Conservation (phyloP, 257 asterid species). For the Verbascum thapsus region DNA sequence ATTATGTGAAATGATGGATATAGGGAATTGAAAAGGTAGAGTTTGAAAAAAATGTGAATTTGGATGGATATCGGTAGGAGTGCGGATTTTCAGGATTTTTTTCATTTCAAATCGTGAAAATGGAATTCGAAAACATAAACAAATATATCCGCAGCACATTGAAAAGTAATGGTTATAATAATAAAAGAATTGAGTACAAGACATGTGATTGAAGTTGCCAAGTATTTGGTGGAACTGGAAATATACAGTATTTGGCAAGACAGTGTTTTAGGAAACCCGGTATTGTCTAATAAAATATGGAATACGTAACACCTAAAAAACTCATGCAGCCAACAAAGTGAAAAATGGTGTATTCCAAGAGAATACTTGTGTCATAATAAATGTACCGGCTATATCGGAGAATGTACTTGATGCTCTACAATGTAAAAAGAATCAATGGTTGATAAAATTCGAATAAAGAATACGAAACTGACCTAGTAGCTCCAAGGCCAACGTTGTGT, state of each 20-base stretch:
- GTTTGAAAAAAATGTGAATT: too few relatives aligned
- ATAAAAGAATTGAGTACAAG: constrained; percentile 11
- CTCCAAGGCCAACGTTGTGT: constrained; percentile 90
- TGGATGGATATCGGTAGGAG: too few relatives aligned
- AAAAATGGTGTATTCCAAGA: neutral
- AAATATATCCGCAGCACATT: constrained; percentile 14
- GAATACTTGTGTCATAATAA: neutral
- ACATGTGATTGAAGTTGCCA: neutral
- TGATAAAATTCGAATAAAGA: constrained; percentile 11
- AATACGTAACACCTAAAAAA: neutral
- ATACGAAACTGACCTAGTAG: constrained; percentile 58
- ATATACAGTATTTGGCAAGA: neutral
- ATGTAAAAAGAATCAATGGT: constrained; percentile 3
- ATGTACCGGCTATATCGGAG: neutral
- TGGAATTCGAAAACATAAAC: too few relatives aligned
- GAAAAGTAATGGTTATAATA: constrained; percentile 6
- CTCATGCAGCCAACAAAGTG: constrained; percentile 17
- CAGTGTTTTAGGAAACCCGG: neutral
- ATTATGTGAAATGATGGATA: too few relatives aligned
- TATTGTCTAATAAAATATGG: neutral
- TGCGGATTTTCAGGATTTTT: too few relatives aligned
- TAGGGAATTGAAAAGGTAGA: too few relatives aligned
- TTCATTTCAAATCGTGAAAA: too few relatives aligned
- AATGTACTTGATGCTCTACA: neutral
- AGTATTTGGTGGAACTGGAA: constrained; percentile 17